These are phyloP conservation scores for Canavalia ensiformis DNA, from an alignment of 306 rosid species.

Conservation along the genomic window DNA sequence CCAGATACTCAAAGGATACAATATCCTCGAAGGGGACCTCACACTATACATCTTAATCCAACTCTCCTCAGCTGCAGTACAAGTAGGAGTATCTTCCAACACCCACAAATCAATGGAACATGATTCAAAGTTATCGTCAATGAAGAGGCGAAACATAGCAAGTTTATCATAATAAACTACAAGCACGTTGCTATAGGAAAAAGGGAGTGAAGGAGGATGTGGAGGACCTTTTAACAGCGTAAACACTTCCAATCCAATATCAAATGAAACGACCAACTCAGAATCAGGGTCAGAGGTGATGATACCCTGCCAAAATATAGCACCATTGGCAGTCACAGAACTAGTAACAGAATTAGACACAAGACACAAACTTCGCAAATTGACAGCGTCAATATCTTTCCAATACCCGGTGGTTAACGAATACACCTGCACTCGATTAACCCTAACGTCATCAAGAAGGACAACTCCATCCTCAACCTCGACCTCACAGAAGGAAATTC, in stretches of 20 bases:
- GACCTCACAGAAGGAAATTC: neutral
- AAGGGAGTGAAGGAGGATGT: neutral
- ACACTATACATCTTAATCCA: slow-evolving; percentile 38
- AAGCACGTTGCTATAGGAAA: neutral
- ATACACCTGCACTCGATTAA: neutral
- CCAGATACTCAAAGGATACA: slow-evolving; percentile 33
- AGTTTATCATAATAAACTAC: slow-evolving; percentile 5
- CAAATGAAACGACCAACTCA: slow-evolving; percentile 28
- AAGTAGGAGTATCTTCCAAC: neutral
- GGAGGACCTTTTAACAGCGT: slow-evolving; percentile 13
- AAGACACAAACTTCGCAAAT: neutral
- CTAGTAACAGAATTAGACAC: neutral
- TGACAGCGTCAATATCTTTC: slow-evolving; percentile 23
- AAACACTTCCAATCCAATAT: slow-evolving; percentile 12
- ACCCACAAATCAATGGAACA: slow-evolving; percentile 41
- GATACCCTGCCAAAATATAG: slow-evolving; percentile 31
- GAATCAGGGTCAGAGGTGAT: neutral
- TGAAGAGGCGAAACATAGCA: slow-evolving; percentile 27
- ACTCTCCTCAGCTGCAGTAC: neutral
- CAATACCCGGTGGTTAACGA: slow-evolving; percentile 26
- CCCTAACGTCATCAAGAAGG: neutral
- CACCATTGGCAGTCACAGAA: slow-evolving; percentile 5
- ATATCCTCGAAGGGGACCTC: slow-evolving; percentile 15
- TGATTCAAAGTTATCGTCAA: neutral
- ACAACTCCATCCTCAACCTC: neutral